Conservation (phyloP, 202 grass and related monocot genomes). For the Dendrocalamus latiflorus region DNA sequence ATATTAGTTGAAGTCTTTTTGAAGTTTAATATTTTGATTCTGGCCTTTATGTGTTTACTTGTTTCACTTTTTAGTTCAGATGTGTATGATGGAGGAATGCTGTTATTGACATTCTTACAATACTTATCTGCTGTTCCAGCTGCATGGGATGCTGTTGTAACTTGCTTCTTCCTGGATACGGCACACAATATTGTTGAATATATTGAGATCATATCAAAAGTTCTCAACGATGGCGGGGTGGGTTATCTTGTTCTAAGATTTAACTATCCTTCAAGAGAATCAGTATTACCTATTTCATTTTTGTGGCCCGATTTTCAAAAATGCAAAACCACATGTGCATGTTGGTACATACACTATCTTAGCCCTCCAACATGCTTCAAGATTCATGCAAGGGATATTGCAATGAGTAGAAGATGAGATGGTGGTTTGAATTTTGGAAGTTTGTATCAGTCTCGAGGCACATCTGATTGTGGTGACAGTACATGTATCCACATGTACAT, state of each 20-base stretch:
- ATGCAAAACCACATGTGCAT: not conserved
- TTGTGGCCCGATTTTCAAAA: not conserved
- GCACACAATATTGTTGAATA: slow-evolving; percentile 99
- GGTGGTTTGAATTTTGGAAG: not conserved
- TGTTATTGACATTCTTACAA: slow-evolving; percentile 8
- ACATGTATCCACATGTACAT: not conserved
- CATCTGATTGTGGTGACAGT: not conserved
- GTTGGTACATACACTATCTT: not conserved
- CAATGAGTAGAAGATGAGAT: not conserved
- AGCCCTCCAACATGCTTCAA: not conserved
- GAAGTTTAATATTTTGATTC: not conserved
- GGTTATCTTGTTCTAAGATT: slow-evolving; percentile 15
- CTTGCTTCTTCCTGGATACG: slow-evolving; percentile 92
- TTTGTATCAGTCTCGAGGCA: not conserved
- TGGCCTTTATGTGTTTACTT: slow-evolving; percentile 1
- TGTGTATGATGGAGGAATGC: not conserved
- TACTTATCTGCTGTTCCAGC: slow-evolving; percentile 46
- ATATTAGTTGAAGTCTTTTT: not conserved
- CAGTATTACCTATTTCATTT: not conserved
- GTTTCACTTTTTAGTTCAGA: not conserved
- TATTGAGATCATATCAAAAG: slow-evolving; percentile 86
- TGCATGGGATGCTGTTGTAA: slow-evolving; percentile 98
- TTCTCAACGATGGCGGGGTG: slow-evolving; percentile 83
- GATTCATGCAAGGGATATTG: not conserved
- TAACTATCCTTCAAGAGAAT: slow-evolving; percentile 3